Evolutionary conservation across 108 stramenopile species (phyloP).

Genomic region (Skeletonema costatum): DNA sequence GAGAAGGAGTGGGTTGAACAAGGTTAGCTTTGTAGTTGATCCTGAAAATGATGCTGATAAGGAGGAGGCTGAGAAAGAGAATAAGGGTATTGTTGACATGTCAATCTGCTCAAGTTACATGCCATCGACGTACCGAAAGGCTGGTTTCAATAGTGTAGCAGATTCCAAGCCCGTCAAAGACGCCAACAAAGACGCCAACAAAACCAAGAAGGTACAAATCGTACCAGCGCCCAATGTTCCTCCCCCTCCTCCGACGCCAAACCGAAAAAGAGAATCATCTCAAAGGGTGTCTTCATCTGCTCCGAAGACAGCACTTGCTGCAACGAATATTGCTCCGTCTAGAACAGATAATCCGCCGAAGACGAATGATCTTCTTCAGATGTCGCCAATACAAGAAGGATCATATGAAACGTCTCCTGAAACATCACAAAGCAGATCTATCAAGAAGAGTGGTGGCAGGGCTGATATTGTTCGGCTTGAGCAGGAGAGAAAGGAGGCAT

Average conservation of each 20-base stretch:
- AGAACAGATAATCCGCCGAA: neutral
- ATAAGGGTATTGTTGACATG: slow-evolving; percentile 30
- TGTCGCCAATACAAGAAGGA: neutral
- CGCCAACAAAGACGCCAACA: neutral
- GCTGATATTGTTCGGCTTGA: neutral
- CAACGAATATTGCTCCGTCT: neutral
- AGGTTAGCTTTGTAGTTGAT: slow-evolving; percentile 44
- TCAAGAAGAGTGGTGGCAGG: neutral
- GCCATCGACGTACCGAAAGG: slow-evolving; percentile 33
- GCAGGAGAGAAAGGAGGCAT: neutral
- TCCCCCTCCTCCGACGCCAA: neutral
- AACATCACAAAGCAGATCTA: neutral
- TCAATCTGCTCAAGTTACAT: slow-evolving; percentile 40
- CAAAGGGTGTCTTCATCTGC: neutral
- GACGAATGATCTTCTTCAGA: neutral
- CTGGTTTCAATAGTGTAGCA: slow-evolving; percentile 13
- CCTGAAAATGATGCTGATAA: neutral
- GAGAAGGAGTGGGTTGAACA: slow-evolving; percentile 26
- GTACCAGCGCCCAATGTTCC: neutral
- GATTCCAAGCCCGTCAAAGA: neutral
- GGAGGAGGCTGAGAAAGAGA: neutral
- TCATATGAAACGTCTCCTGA: neutral
- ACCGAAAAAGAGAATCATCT: neutral
- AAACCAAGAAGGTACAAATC: neutral
- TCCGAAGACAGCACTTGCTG: neutral